These are phyloP conservation scores for Holtermannia corniformis DNA, from an alignment of 768 basidiomycete genomes.

Conservation along the genomic window DNA sequence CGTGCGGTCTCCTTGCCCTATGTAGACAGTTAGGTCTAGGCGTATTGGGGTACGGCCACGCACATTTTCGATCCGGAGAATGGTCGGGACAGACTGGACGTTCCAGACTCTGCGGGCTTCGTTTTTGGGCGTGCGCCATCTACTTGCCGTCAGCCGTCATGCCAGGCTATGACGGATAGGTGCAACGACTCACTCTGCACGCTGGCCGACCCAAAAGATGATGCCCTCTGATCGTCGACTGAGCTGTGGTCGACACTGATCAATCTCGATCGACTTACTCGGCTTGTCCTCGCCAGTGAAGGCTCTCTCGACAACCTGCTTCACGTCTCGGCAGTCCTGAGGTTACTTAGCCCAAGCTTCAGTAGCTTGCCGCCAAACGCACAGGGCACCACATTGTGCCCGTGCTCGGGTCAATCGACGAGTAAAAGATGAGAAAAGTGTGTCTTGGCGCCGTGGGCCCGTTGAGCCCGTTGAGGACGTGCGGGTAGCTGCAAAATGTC, in stretches of 20 bases:
- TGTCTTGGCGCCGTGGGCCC: conserved; percentile 28
- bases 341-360: not conserved
- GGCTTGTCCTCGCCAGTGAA: conserved; percentile 34
- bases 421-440: conserved; percentile 40
- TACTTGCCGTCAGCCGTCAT: conserved; percentile 2
- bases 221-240: conserved; percentile 22
- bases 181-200: conserved; percentile 18
- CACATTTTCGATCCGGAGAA: conserved; percentile 27
- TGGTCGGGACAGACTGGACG: conserved; percentile 34
- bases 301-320: conserved; percentile 22
- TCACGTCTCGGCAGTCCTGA: conserved; percentile 37
- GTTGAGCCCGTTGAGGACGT: conserved; percentile 33
- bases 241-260: not conserved
- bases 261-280: conserved; percentile 13
- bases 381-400: conserved; percentile 43
- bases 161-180: not conserved
- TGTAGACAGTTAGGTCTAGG: too few relatives aligned
- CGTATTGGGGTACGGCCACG: too few relatives aligned
- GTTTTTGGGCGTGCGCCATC: conserved; percentile 33
- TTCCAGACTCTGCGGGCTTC: conserved; percentile 29
- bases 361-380: not conserved
- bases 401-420: conserved; percentile 24
- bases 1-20: too few relatives aligned
- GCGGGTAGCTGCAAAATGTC: conserved; percentile 30
- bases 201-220: conserved; percentile 33